Evolutionary conservation across 2,329 filamentous ascomycete genomes (phyloP), one percentile per base, ranked within the genome.

Genomic region (Escovopsis sp.): DNA sequence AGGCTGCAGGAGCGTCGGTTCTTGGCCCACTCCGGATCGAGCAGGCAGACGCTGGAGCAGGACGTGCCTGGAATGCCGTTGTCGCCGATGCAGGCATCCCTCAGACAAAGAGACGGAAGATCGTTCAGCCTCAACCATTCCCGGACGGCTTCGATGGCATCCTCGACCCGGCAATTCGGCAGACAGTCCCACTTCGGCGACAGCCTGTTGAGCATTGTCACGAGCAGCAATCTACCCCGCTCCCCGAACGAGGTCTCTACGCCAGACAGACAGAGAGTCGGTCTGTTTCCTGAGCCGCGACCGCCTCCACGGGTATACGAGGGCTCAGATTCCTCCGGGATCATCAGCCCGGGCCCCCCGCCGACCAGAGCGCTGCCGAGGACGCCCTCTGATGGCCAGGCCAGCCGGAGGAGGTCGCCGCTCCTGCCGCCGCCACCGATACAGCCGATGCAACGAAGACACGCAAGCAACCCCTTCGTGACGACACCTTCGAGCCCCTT

Each of bases 1-100:
- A 63, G 68, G 14, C 61, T 74, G 2, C 60, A 64, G 40, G 67
- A 72, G 39, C 62, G 69, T 6, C 63, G 55, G 31, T 59, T 67
- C 38, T 59, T 72, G 14, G 57, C 64, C 1, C 40, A 51, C 2
- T 32, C 43, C 11, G 38, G 36, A 1, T 30, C 44, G 16, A 44
- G 42, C 15, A 31, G 39, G 4, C 37, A 35, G 8, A 15, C 37
- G 4, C 14, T 16, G 6, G n/a, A 32, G 1, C 34, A 39, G 13
- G 37, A 42, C 15, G 39, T 34, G 40, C 9, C 32, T 2, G 43
- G 39, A 9, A 11, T 41, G 32, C 42, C 39, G 12, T 36, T 41
- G 13, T 30, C 35, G 4, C 35, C 41, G 15, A 25, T 43, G 13
- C 42, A 24, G 16, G 27, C 39, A 11, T 25, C 42, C 15, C 29